Evolutionary conservation across 495 filamentous ascomycete species (phyloP), one percentile per base, ranked within the genome.

Genomic region (Apiosordaria backusii): DNA sequence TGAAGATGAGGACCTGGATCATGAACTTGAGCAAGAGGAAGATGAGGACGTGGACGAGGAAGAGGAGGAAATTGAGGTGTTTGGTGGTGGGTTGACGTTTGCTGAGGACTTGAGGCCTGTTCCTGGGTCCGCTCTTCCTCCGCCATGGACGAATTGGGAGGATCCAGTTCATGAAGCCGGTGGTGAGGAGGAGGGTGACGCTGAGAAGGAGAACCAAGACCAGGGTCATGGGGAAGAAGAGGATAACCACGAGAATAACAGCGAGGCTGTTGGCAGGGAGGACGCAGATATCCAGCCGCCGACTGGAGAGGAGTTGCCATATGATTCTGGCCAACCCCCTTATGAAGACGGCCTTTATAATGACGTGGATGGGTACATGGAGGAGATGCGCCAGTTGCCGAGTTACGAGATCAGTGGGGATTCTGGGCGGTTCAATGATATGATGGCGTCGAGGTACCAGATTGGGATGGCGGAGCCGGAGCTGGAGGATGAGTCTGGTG

Each of bases 1-100:
- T 4, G 60, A 50, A 22, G 60, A 65, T 50, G 55, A 15, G 23
- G 25, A 65, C 16, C 27, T 26, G 24, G 62, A 57, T 18, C 25
- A 57, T 22, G 62, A 40, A n/a, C 50, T 29, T 16, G 50, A 64
- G 7, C 5, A 26, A 15, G 55, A 66, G 5, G 63, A 63, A 0
- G 63, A 66, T 1, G 52, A 63, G 4, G 63, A 57, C 1, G 62
- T 52, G 1, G 50, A 62, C 16, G 54, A 63, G 25, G 54, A 27
- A 22, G 53, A 29, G 40, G 25, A 50, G 21, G 27, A 29, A 2
- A 45, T 45, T 9, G 35, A 13, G 35, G 35, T 45, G 4, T 10
- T 45, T 45, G 35, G 35, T 13, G 35, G 35, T 7, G 35, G 35
- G 27, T 29, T 29, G 27, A 29, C 27, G 27, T 4, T 29, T 29